Base-by-base conservation (phyloP, 2,329 filamentous ascomycete genomes). In the Rhinocladiella mackenziei region DNA sequence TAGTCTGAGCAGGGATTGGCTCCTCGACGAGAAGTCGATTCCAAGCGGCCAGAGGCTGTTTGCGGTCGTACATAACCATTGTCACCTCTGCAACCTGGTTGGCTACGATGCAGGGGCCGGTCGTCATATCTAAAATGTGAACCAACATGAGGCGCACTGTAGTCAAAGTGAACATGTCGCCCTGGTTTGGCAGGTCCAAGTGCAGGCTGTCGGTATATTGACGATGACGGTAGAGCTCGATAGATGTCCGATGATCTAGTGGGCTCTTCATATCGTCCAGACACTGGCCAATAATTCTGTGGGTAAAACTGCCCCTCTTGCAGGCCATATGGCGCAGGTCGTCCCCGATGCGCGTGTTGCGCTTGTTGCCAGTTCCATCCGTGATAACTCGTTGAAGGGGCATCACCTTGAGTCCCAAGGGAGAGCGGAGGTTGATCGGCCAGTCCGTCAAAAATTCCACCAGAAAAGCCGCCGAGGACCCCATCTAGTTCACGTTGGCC, bases 121-220 rank as follows among this genome's bases (percentile, higher is more conserved):
- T 32, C 36, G 17, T 45, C 32, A 30, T 51, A 39, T 15, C 30
- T 30, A 19, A 19, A 2, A 34, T 31, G 6, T 9, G 17, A 31
- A 26, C n/a, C n/a, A n/a, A 11, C 25, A 5, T 10, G n/a, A 2
- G 19, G 7, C 14, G 26, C 39, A 13, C 48, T 49, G 25, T 50
- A 46, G 28, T 52, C 51, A 25, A 54, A 54, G 20, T 52, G 51
- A 29, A 50, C 51, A 17, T 38, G 43, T 41, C 50, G 38, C 10
- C 43, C 39, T 5, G 34, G 36, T 18, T 29, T 28, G 9, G 29
- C 18, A 20, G 30, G 39, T 7, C 32, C 32, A 20, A 29, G 39
- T 2, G 15, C 20, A 28, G 20, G 20, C 15, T n/a, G 32, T 26
- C 29, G 29, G 43, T 41, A 39, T 14, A 23, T 15, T n/a, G 40